A percentile compares a stretch with the other conserved stretches of the same genome.
Conservation (phyloP, 2,329 filamentous ascomycete genomes). For the Penicillium thymicola region DNA sequence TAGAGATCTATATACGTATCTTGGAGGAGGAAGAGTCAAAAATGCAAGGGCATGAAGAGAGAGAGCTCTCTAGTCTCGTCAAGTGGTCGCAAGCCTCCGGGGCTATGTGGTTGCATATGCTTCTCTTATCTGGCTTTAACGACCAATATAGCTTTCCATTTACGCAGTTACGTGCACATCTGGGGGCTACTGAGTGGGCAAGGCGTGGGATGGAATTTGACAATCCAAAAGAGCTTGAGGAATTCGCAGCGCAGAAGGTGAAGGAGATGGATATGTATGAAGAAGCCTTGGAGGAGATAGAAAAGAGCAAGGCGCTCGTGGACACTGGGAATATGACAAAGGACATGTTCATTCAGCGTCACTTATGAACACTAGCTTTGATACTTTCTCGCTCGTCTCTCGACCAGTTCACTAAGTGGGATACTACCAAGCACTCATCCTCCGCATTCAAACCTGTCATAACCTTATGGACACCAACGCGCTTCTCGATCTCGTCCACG, state of each 20-base stretch:
- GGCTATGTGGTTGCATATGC: slow-evolving; percentile 39
- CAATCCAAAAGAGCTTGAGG: slow-evolving; percentile 18
- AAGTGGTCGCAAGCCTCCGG: slow-evolving; percentile 35
- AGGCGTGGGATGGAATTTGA: slow-evolving; percentile 21
- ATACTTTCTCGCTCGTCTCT: not conserved
- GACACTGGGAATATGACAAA: slow-evolving; percentile 29
- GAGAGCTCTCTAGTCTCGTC: slow-evolving; percentile 31
- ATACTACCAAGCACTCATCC: not conserved
- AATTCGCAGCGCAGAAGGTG: slow-evolving; percentile 28
- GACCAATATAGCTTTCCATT: slow-evolving; percentile 33
- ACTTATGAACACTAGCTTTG: not conserved
- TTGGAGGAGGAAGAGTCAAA: slow-evolving; percentile 34
- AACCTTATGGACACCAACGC: slow-evolving; percentile 22
- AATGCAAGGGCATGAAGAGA: slow-evolving; percentile 24
- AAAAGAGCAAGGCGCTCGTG: slow-evolving; percentile 28
- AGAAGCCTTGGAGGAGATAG: slow-evolving; percentile 30
- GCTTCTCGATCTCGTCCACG: slow-evolving; percentile 21
- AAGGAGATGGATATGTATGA: slow-evolving; percentile 31
- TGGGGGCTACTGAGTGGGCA: slow-evolving; percentile 20
- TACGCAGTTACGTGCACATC: slow-evolving; percentile 23
- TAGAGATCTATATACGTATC: slow-evolving; percentile 27
- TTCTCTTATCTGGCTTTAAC: slow-evolving; percentile 33
- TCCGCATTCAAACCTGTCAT: not conserved
- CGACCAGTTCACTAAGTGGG: no score
- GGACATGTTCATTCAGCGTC: slow-evolving; percentile 19